A percentile compares a stretch with the other conserved stretches of the same genome.
phyloP scores from a whole-genome alignment of 257 asterid genomes.

The Gynochthodes officinalis region DNA sequence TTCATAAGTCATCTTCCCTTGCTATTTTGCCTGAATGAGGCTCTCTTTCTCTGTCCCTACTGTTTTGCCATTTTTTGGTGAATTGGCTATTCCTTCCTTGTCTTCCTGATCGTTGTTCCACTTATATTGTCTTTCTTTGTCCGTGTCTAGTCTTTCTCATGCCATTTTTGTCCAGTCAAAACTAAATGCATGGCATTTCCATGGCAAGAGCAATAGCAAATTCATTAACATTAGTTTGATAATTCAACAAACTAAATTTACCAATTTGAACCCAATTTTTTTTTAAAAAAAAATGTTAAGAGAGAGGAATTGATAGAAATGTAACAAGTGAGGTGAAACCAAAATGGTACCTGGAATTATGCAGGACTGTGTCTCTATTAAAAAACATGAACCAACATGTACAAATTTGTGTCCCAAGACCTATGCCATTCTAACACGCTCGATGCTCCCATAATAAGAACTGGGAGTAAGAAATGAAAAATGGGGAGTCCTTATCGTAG shows the following conservation, averaged over 20 bases:
- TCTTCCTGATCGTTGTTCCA: constrained; percentile 7
- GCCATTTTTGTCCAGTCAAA: not conserved
- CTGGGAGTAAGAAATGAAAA: not conserved
- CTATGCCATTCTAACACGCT: not conserved
- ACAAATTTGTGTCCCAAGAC: not conserved
- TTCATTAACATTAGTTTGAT: too few species aligned
- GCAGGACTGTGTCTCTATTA: not conserved
- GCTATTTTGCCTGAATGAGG: constrained; percentile 17
- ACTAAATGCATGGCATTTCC: too few species aligned
- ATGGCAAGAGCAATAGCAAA: too few species aligned
- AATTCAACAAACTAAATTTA: too few species aligned
- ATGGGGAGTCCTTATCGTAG: constrained; percentile 22
- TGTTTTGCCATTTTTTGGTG: constrained; percentile 15
- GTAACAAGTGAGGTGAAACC: not conserved
- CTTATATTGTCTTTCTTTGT: not conserved
- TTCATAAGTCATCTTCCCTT: constrained; percentile 29
- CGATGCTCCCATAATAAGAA: constrained; percentile 11
- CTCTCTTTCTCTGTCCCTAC: constrained; percentile 29
- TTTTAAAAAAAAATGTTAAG: too few species aligned
- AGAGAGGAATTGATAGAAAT: not conserved
- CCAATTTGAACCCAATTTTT: too few species aligned
- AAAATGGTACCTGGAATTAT: not conserved
- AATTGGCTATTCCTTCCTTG: constrained; percentile 21
- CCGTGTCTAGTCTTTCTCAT: constrained; percentile 12
- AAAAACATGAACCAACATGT: not conserved